Evolutionary conservation across 257 asterid species (phyloP).

Genomic region (Voacanga thouarsii): DNA sequence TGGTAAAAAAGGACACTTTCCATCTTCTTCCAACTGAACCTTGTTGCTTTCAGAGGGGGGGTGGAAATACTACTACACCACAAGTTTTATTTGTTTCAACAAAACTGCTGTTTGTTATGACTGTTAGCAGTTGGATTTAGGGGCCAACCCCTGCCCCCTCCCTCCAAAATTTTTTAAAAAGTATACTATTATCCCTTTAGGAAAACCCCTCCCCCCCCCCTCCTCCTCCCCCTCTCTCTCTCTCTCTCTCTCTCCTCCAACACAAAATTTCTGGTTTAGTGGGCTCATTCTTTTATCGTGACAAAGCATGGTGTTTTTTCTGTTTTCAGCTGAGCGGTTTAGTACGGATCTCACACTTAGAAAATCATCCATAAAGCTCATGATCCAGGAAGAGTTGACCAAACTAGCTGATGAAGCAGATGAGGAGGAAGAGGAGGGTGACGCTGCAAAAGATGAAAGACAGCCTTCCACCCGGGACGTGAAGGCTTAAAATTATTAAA

Average conservation of each 20-base stretch:
- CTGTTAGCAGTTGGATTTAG: neutral
- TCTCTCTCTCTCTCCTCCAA: too few relatives aligned
- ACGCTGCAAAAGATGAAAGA: constrained; percentile 31
- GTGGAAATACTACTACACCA: neutral
- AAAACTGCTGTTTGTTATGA: neutral
- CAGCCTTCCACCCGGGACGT: constrained; percentile 41
- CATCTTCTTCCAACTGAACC: neutral
- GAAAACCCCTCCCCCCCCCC: too few relatives aligned
- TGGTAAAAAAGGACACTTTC: neutral
- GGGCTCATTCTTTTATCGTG: neutral
- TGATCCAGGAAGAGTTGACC: constrained; percentile 93
- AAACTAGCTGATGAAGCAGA: constrained; percentile 70
- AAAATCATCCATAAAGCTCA: constrained; percentile 57
- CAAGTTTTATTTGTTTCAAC: neutral
- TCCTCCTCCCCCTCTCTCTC: too few relatives aligned
- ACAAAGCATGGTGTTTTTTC: neutral
- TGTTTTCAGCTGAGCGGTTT: constrained; percentile 55
- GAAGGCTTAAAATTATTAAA: constrained; percentile 35
- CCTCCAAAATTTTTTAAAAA: too few relatives aligned
- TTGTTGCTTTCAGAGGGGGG: neutral
- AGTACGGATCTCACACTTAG: constrained; percentile 49
- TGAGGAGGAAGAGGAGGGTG: constrained; percentile 53
- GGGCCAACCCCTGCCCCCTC: too few relatives aligned
- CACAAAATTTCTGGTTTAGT: too few relatives aligned
- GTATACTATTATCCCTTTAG: too few relatives aligned